Evolutionary conservation across 129 eudicot genomes (phyloP).

Genomic region (Chrysanthemum makinoi): DNA sequence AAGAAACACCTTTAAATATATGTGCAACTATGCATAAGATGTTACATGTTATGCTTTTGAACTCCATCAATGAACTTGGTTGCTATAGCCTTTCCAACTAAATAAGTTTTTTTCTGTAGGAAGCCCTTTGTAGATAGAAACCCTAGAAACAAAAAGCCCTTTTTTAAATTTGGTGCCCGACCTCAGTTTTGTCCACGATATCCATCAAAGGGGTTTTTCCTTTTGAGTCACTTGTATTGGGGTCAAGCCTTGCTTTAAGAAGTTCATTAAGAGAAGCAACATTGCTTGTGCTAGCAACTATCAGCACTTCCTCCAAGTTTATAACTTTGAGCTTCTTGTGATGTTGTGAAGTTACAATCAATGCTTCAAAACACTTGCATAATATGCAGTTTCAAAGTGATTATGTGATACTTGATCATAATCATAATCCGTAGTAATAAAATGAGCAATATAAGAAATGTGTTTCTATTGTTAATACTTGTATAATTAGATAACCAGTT

Average conservation of each 20-base stretch:
- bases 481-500: too few species aligned
- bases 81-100: constrained; percentile 66
- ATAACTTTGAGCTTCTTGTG: constrained; percentile 71
- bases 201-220: constrained; percentile 65
- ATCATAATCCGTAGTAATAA: too few species aligned
- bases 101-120: constrained; percentile 10
- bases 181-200: too few species aligned
- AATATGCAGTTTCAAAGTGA: not conserved
- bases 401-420: not conserved
- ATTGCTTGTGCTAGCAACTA: constrained; percentile 78
- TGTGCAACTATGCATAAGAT: not conserved
- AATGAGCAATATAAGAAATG: too few species aligned
- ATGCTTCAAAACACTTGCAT: constrained; percentile 11
- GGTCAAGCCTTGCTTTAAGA: constrained; percentile 76
- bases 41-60: constrained; percentile 76
- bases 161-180: too few species aligned
- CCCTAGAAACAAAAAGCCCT: too few species aligned
- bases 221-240: constrained; percentile 70
- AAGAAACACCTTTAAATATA: not conserved
- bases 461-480: too few species aligned
- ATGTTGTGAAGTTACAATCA: constrained; percentile 42
- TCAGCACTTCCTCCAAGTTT: constrained; percentile 53
- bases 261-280: constrained; percentile 40
- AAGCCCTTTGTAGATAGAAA: too few species aligned
- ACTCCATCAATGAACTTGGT: constrained; percentile 64